Evolutionary conservation across 306 rosid species (phyloP), one percentile per base, ranked within the genome.

Genomic region (Hippophae rhamnoides): DNA sequence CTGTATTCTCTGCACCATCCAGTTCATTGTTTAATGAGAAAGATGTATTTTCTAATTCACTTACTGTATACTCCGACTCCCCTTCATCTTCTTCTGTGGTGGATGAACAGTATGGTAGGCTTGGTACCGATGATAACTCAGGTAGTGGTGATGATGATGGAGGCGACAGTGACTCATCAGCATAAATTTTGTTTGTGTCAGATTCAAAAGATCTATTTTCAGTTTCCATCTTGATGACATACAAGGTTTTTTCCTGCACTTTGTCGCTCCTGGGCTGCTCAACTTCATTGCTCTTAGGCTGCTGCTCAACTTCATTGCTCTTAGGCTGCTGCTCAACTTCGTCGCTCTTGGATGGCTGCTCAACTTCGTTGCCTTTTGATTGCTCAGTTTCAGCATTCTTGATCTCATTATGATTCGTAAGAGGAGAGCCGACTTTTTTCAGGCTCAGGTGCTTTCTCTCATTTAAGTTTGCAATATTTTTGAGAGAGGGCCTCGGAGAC

Each of bases 231-330:
- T 76, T 68, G 54, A 85, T 66, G 73, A 83, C 89, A 54, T 83
- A 83, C 85, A 88, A 63, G 46, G 88, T 92, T 70, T 83, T 83
- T 65, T 87, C 98, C 70, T 54, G 67, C 41, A 73, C 72, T 71
- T 63, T 84, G n/a, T 74, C 56, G 43, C 60, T 55, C 60, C n/a
- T 52, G 60, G 52, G 56, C 57, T 83, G 67, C 72, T 54, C 65
- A 40, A 73, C 72, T 71, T 63, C 86, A 14, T 74, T 53, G 43
- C 60, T 52, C 60, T 18, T 52, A 18, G 23, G 67, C 68, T 58
- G 23, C 57, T 51, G 56, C 72, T 54, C 65, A 40, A 73, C 72
- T 71, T 63, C 86, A 11, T 74, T 53, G 42, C 60, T 52, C 57
- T 18, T 52, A 55, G 54, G 50, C 59, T 1, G 23, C 23, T 83